These are phyloP conservation scores for Fusarium nematophilum DNA, from an alignment of 2,329 filamentous ascomycete species.

Conservation along the genomic window DNA sequence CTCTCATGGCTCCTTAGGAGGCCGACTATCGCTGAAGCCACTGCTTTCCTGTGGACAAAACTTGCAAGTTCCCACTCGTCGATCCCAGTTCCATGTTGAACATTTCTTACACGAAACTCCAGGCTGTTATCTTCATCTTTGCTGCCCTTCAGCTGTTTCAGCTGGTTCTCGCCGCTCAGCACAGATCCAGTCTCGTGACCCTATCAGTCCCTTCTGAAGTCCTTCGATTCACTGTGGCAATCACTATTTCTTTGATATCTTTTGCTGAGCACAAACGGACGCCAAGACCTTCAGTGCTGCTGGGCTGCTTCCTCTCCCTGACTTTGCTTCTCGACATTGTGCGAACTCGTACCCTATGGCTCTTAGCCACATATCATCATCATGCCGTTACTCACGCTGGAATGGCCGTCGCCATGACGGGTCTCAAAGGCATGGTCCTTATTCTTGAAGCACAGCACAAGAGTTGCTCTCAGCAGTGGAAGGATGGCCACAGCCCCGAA, in stretches of 20 bases:
- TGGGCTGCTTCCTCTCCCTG: not conserved
- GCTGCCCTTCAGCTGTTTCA: conserved; percentile 5
- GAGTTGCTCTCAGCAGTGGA: not conserved
- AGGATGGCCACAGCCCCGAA: conserved; percentile 34
- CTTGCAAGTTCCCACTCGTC: not conserved
- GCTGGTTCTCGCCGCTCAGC: not conserved
- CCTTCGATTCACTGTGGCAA: not conserved
- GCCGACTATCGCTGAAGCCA: not conserved
- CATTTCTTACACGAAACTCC: not conserved
- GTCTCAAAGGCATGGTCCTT: not conserved
- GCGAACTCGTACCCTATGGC: conserved; percentile 1
- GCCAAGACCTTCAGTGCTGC: not conserved
- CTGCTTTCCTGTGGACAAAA: conserved; percentile 1
- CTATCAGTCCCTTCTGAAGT: conserved; percentile 2
- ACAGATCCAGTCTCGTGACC: not conserved
- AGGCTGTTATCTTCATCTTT: not conserved
- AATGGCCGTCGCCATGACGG: not conserved
- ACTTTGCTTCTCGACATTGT: conserved; percentile 5
- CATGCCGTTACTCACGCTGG: not conserved
- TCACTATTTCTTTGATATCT: not conserved
- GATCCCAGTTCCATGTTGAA: not conserved
- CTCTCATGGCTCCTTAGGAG: not conserved
- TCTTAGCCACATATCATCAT: not conserved
- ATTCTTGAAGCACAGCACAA: conserved; percentile 7
- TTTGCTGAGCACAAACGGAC: conserved; percentile 2